Evolutionary conservation across 352 stramenopile species (phyloP).

Genomic region (Globisporangium spiculum): DNA sequence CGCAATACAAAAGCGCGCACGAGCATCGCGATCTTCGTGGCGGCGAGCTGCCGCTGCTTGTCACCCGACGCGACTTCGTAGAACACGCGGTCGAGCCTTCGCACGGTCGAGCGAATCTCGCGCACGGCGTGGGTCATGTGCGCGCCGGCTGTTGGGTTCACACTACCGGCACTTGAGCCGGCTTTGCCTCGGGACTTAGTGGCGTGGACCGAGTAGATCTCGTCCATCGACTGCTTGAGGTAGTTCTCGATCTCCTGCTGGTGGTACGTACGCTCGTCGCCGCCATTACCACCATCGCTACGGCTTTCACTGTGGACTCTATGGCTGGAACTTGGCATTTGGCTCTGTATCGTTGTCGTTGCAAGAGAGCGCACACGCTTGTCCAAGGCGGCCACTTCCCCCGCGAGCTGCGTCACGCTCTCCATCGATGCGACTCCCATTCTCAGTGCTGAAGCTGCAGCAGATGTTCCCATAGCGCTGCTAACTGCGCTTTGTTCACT

Average conservation of each 20-base stretch:
- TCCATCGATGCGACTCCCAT: conserved; percentile 8
- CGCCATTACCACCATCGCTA: background rate
- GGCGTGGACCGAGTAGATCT: conserved; percentile 29
- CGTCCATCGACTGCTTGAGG: conserved; percentile 44
- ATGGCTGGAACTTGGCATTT: background rate
- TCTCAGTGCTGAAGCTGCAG: background rate
- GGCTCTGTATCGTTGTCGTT: background rate
- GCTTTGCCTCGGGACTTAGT: background rate
- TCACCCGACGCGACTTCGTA: conserved; percentile 70
- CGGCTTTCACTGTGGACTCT: background rate
- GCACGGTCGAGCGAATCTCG: conserved; percentile 60
- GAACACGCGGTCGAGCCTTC: conserved; percentile 71
- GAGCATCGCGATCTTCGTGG: conserved; percentile 62
- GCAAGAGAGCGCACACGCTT: conserved; percentile 22
- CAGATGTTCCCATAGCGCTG: background rate
- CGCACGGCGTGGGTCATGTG: conserved; percentile 59
- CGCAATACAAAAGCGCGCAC: conserved; percentile 50
- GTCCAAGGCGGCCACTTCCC: conserved; percentile 26
- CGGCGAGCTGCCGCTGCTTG: conserved; percentile 67
- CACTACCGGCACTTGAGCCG: background rate
- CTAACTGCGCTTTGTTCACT: background rate
- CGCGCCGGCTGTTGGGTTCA: conserved; percentile 37
- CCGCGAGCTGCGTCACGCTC: conserved; percentile 23
- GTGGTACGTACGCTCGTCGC: conserved; percentile 21
- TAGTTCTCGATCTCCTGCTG: conserved; percentile 48